Base-by-base conservation (phyloP, 805 yeast species). In the Dipodascus albidus region DNA sequence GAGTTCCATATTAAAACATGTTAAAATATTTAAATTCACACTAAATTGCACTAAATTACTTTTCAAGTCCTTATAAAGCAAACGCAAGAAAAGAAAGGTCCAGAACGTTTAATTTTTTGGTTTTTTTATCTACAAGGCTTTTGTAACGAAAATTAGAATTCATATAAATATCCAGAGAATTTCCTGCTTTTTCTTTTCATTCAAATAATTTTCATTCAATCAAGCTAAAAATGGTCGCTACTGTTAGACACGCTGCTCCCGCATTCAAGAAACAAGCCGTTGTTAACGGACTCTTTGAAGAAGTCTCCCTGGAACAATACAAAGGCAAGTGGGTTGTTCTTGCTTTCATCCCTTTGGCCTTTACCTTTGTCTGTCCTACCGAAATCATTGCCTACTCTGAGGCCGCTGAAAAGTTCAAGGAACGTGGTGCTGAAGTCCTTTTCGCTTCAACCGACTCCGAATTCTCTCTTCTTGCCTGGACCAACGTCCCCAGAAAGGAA, bases 361-460 rank as follows among this genome's bases (percentile, higher is more conserved):
- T 93, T 90, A 93, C 99, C 57, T 93, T 93, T 65, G 98, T 93
- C 60, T 93, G 99, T 78, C 99, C 99, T 74, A 93, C 99, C 63
- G 98, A 93, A 80, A 90, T 93, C 78, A 83, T 93, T 74, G 98
- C 98, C 64, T 93, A 89, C 85, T 87, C 96, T 59, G 96, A 91
- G 65, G 96, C 97, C 64, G 86, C 81, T 65, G 81, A 83, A 78
- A 83, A 84, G 79, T 93, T 93, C 76, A 72, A 85, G 64, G 95
- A 80, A 62, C 84, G 87, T 70, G 91, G 83, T 67, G 82, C 88
- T 62, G 87, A 88, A 77, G 83, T 93, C 52, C 81, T 93, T 68
- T 89, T 93, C 64, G 97, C 98, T 63, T 91, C 98, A 58, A 91
- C 97, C 64, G 99, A 93, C 78, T 91, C 98, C 56, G 97, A 93